These are phyloP conservation scores for Ogataea salicorniae DNA, from an alignment of 805 yeast species.

Conservation along the genomic window DNA sequence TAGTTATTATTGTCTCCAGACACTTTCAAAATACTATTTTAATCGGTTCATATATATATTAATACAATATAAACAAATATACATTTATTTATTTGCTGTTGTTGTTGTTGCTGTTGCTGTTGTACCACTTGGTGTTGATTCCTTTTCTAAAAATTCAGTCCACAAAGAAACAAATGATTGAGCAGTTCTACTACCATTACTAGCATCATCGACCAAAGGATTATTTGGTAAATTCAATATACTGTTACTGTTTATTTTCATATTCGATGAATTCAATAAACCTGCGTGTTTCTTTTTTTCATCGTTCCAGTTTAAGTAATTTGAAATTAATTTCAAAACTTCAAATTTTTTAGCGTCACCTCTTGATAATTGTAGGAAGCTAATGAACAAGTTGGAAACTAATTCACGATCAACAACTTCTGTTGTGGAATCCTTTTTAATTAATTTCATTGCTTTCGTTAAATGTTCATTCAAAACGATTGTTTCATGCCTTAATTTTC, in stretches of 20 bases:
- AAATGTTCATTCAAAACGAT: slow-evolving; percentile 90
- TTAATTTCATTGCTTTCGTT: slow-evolving; percentile 83
- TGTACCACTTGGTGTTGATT: slow-evolving; percentile 37
- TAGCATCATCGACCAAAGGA: slow-evolving; percentile 23
- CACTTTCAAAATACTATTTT: neutral
- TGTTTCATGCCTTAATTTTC: slow-evolving; percentile 91
- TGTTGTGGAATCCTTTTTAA: slow-evolving; percentile 71
- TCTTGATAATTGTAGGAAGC: slow-evolving; percentile 81
- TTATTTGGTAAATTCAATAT: slow-evolving; percentile 22
- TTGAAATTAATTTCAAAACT: slow-evolving; percentile 78
- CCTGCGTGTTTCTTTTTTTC: slow-evolving; percentile 75
- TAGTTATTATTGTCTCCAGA: slow-evolving; percentile 1
- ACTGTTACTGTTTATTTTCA: slow-evolving; percentile 29
- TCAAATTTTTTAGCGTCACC: slow-evolving; percentile 95
- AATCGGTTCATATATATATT: neutral
- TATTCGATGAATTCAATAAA: slow-evolving; percentile 31
- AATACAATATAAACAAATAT: neutral
- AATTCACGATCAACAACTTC: slow-evolving; percentile 84
- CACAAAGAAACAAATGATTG: slow-evolving; percentile 61
- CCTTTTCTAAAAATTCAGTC: slow-evolving; percentile 77
- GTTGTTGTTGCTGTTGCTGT: neutral
- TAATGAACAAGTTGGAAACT: slow-evolving; percentile 77
- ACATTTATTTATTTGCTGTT: neutral
- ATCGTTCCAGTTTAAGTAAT: slow-evolving; percentile 85
- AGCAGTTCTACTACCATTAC: slow-evolving; percentile 22